Conservation (phyloP, 345 rosid genomes). For the Carallia brachiata region DNA sequence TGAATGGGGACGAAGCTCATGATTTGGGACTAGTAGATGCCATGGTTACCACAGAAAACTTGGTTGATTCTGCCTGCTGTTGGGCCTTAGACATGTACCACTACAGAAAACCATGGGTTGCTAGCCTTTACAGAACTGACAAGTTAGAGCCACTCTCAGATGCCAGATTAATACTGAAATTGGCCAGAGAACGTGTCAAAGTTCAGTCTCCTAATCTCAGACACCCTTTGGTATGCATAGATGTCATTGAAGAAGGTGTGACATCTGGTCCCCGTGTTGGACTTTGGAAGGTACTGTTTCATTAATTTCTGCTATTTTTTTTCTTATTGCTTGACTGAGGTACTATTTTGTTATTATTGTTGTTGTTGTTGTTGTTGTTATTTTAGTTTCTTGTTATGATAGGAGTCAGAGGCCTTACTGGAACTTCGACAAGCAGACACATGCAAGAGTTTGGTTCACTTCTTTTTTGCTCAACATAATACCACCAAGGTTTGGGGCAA, state of each 20-base stretch:
- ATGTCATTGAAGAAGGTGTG: constrained; percentile 13
- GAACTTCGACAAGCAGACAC: constrained; percentile 9
- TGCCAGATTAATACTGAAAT: constrained; percentile 5
- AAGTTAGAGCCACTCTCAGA: constrained; percentile 12
- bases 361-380: background rate
- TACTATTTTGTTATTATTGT: no score
- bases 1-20: constrained; percentile 6
- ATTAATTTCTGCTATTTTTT: background rate
- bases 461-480: background rate
- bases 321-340: background rate
- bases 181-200: constrained; percentile 1
- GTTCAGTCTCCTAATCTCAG: background rate
- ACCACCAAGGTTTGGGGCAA: background rate
- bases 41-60: background rate
- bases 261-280: constrained; percentile 3
- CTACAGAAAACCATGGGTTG: constrained; percentile 12
- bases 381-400: background rate
- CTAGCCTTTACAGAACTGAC: constrained; percentile 9
- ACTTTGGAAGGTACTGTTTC: constrained; percentile 12
- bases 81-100: constrained; percentile 13
- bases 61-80: constrained; percentile 4
- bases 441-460: constrained; percentile 13
- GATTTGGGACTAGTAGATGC: constrained; percentile 11
- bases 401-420: constrained; percentile 8
- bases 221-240: constrained; percentile 14